Evolutionary conservation across 2,329 filamentous ascomycete species (phyloP).

Genomic region (Fusarium secorum): DNA sequence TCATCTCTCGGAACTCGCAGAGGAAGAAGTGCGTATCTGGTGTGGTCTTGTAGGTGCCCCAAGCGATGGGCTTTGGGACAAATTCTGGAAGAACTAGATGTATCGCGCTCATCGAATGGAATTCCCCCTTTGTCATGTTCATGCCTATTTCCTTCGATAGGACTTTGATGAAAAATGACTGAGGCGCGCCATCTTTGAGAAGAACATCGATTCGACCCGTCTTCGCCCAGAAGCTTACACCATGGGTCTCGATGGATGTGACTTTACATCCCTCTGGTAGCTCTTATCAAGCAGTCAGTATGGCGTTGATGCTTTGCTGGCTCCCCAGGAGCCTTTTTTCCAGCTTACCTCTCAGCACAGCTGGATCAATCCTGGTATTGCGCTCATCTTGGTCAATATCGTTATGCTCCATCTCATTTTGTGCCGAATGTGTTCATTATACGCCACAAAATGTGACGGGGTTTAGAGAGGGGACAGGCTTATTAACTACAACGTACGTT

Average conservation of each 20-base stretch:
- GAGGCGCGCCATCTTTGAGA: rapidly evolving
- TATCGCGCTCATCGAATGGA: neutral
- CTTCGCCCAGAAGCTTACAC: neutral
- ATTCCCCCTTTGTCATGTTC: neutral
- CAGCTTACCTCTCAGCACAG: neutral
- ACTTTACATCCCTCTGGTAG: neutral
- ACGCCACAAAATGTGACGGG: neutral
- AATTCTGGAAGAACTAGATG: neutral
- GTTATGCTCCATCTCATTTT: neutral
- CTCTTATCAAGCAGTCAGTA: neutral
- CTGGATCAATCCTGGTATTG: neutral
- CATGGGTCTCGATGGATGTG: neutral
- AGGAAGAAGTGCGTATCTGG: neutral
- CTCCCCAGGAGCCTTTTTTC: neutral
- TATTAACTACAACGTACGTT: neutral
- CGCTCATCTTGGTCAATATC: neutral
- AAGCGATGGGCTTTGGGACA: neutral
- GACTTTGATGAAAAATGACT: neutral
- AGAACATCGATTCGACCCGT: neutral
- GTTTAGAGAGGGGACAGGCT: neutral
- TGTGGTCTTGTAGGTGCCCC: neutral
- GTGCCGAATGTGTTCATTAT: neutral
- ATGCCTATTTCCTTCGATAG: neutral
- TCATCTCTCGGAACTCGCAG: neutral
- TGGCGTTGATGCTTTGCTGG: neutral